These are phyloP conservation scores for Talaromyces nanjingensis DNA, from an alignment of 495 filamentous ascomycete species.

Conservation along the genomic window DNA sequence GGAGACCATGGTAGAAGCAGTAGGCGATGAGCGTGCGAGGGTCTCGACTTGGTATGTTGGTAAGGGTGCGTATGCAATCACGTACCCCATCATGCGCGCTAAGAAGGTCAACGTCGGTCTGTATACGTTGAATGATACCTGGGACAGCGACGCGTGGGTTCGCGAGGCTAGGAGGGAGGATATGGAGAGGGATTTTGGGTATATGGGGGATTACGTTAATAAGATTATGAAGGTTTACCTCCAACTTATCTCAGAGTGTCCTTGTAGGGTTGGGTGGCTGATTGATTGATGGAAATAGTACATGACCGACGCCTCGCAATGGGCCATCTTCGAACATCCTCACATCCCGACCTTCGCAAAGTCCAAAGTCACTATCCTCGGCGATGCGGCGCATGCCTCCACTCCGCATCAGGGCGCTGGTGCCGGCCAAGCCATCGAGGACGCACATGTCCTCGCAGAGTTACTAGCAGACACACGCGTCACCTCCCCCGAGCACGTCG, in stretches of 20 bases:
- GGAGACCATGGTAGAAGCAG: constrained; percentile 42
- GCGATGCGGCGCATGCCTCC: constrained; percentile 64
- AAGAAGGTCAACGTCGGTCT: constrained; percentile 54
- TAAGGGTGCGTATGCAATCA: constrained; percentile 50
- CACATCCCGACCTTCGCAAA: constrained; percentile 48
- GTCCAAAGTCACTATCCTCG: constrained; percentile 50
- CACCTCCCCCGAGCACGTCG: not conserved
- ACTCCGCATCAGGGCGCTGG: constrained; percentile 67
- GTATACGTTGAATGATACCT: constrained; percentile 38
- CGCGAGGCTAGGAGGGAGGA: constrained; percentile 46
- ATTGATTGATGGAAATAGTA: constrained; percentile 14
- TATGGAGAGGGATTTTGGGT: constrained; percentile 46
- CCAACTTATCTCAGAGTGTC: too few relatives aligned
- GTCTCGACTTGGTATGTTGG: constrained; percentile 55
- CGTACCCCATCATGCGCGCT: constrained; percentile 59
- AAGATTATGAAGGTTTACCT: constrained; percentile 32
- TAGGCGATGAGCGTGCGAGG: constrained; percentile 44
- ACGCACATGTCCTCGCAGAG: constrained; percentile 53
- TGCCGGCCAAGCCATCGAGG: constrained; percentile 63
- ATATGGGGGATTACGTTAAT: constrained; percentile 44
- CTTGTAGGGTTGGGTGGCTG: too few relatives aligned
- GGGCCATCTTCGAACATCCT: constrained; percentile 59
- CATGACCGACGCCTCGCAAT: constrained; percentile 45
- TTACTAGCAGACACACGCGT: constrained; percentile 45
- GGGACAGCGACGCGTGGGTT: constrained; percentile 51